Evolutionary conservation across 2,329 filamentous ascomycete genomes (phyloP), one percentile per base, ranked within the genome.

Genomic region (Trichoderma arundinaceum): DNA sequence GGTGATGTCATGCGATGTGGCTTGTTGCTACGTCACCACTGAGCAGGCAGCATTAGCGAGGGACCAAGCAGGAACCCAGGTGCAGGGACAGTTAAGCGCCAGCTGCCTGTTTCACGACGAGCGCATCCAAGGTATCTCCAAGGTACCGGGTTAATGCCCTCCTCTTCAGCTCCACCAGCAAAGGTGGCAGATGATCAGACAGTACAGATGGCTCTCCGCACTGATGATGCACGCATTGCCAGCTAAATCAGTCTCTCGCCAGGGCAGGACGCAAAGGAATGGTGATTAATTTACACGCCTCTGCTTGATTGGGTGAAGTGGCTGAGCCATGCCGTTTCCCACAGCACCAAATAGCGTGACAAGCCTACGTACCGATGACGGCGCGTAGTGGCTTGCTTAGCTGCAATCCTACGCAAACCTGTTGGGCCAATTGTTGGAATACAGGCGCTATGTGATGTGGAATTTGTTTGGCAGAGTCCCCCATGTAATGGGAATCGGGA

Each of bases 1-100:
- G 12, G 48, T 66, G 65, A 66, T 63, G 60, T 64, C 65, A 66
- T 64, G 60, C 43, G 60, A 32, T 46, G 60, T 64, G 60, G 60
- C 58, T 66, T 13, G 44, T 59, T 53, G 10, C 41, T 62, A 57
- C 66, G 48, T 67, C 63, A 65, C 56, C 33, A 46, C 19, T n/a
- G 19, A 61, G 33, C 41, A 17, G 54, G 22, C 38, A 33, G 35
- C 38, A 8, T 58, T 58, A 58, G 41, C 59, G 38, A 15, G 46
- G 22, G n/a, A 57, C 63, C 63, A 33, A 17, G 63, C 63, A 62
- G 15, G 35, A 49, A 58, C 51, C 44, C 33, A 48, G 43, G 35
- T 19, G 28, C 53, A 12, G 10, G 28, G 12, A 32, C 13, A 52
- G 8, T 49, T 51, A 60, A 63, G 59, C 59, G 59, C 59, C 59